A percentile compares a stretch with the other conserved stretches of the same genome.
phyloP scores from a whole-genome alignment of 2,329 filamentous ascomycete genomes.

The Lithohypha guttulata region DNA sequence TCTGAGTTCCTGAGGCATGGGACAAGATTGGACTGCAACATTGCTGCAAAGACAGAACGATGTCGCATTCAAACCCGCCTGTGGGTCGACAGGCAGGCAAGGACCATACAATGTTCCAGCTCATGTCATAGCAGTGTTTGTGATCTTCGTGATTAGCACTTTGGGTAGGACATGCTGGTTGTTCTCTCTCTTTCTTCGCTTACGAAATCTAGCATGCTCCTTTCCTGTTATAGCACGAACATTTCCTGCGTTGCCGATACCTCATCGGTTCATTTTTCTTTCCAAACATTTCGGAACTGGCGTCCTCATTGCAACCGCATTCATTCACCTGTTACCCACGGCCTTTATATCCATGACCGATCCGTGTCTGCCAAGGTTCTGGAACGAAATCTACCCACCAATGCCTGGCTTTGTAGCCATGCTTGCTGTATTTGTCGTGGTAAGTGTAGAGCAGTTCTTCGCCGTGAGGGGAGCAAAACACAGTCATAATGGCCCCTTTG shows the following conservation, averaged over 20 bases:
- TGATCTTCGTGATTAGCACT: conserved; percentile 54
- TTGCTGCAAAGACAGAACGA: conserved; percentile 27
- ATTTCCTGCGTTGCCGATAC: conserved; percentile 46
- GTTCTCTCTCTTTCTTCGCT: conserved; percentile 5
- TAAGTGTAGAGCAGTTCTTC: conserved; percentile 48
- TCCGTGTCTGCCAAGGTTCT: conserved; percentile 45
- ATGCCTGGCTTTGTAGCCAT: conserved; percentile 41
- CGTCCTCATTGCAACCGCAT: conserved; percentile 75
- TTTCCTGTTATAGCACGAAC: conserved; percentile 56
- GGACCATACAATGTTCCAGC: conserved; percentile 51
- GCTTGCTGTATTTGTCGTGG: conserved; percentile 35
- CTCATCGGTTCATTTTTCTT: conserved; percentile 52
- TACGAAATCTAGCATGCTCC: conserved; percentile 44
- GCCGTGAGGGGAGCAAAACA: conserved; percentile 57
- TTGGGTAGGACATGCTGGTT: conserved; percentile 34
- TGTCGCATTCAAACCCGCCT: conserved; percentile 34
- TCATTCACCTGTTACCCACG: conserved; percentile 64
- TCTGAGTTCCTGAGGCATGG: no score
- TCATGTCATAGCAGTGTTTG: conserved; percentile 56
- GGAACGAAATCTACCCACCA: conserved; percentile 36
- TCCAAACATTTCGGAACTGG: conserved; percentile 71
- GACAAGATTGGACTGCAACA: no score
- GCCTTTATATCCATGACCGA: conserved; percentile 57
- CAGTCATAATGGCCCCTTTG: conserved; percentile 34
- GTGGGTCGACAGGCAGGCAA: conserved; percentile 33